A percentile compares a stretch with the other conserved stretches of the same genome.
Conservation (phyloP, 768 basidiomycete genomes). For the Podaxis sp. region DNA sequence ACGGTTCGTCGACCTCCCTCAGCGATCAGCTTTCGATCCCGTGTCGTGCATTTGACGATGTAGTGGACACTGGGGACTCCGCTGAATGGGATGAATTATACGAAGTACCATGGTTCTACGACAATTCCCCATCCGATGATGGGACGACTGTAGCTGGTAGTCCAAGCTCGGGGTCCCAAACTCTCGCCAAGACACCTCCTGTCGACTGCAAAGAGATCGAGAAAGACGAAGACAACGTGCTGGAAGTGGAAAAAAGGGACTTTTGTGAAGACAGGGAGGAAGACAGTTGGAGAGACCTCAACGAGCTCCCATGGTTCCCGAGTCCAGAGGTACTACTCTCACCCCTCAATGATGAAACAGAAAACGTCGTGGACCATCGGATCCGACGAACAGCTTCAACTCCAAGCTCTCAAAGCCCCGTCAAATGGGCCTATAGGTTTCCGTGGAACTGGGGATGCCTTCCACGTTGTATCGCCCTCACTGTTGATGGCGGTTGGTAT, state of each 20-base stretch:
- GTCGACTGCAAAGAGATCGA: background rate
- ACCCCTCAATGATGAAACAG: background rate
- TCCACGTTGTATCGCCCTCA: background rate
- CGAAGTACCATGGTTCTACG: slow-evolving; percentile 2
- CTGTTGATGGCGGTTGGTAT: slow-evolving; percentile 8
- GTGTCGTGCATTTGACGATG: background rate
- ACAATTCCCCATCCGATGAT: background rate
- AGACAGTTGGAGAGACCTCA: background rate
- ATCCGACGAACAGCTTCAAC: background rate
- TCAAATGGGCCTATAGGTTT: background rate
- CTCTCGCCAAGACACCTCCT: background rate
- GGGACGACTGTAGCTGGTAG: background rate
- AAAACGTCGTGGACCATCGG: background rate
- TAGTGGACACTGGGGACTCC: background rate
- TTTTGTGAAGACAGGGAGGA: background rate
- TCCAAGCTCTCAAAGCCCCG: background rate
- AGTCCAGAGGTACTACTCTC: background rate
- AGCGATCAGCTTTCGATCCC: background rate
- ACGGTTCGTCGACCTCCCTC: background rate
- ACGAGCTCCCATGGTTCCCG: slow-evolving; percentile 9
- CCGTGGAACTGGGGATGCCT: background rate
- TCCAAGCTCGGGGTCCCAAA: slow-evolving; percentile 1
- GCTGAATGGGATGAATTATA: background rate
- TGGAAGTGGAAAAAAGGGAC: background rate
- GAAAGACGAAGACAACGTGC: background rate